Evolutionary conservation across 1,139 yeast genomes (phyloP).

Genomic region (Pneumocystis oryctolagi): DNA sequence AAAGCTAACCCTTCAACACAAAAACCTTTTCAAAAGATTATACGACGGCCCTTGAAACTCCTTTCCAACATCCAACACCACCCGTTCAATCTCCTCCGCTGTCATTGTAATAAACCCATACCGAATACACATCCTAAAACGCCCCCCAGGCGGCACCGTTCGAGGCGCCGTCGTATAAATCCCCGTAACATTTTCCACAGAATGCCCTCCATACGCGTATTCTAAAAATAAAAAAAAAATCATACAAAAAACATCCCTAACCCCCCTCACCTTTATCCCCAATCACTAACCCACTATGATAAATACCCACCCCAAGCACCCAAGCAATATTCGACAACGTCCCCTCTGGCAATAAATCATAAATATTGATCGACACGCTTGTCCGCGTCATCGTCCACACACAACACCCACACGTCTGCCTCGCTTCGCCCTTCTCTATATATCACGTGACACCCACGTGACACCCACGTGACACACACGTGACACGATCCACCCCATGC

Average conservation of each 20-base stretch:
- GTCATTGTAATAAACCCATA: constrained; percentile 4
- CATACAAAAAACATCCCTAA: not conserved
- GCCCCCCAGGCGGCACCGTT: not conserved
- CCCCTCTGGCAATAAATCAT: constrained; percentile 3
- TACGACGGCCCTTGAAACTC: constrained; percentile 5
- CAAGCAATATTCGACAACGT: constrained; percentile 2
- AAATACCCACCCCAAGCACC: constrained; percentile 5
- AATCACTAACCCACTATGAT: constrained; percentile 5
- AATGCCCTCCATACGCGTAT: constrained; percentile 7
- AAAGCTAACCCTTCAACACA: not conserved
- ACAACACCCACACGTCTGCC: not conserved
- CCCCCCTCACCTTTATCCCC: not conserved
- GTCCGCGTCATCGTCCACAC: not conserved
- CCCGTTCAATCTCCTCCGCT: not conserved
- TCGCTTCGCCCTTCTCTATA: no score
- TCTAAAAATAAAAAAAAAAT: not conserved
- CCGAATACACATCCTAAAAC: constrained; percentile 3
- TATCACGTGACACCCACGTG: no score
- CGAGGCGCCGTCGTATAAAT: constrained; percentile 2
- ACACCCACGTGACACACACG: no score
- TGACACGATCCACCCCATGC: no score
- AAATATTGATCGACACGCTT: constrained; percentile 4
- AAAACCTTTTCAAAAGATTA: not conserved
- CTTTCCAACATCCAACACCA: not conserved
- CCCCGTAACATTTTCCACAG: constrained; percentile 1